Base-by-base conservation (phyloP, 495 filamentous ascomycete genomes). In the Hyaloscypha bicolor region DNA sequence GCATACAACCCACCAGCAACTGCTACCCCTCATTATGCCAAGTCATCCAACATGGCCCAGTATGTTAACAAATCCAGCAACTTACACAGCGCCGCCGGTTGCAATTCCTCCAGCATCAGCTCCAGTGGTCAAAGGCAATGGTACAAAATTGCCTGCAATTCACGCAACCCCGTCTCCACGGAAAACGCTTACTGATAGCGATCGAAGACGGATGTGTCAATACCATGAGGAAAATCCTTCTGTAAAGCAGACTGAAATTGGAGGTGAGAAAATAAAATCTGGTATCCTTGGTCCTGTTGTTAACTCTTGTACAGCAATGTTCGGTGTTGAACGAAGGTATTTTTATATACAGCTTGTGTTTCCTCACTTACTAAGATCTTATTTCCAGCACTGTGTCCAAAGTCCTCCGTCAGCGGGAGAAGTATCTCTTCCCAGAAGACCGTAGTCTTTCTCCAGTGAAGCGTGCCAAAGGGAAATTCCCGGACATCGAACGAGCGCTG, bases 301-400 rank as follows among this genome's bases (percentile, higher is more conserved):
- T 69, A 62, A 73, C 60, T 57, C 8, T 22, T 22, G 74, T 69
- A 45, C 66, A 94, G 91, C 91, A 31, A 86, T 94, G 76, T 99
- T 99, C 81, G 94, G 95, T 29, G 95, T 99, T 63, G 95, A 99
- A 81, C 84, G 95, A 90, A 99, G 95, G 95, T 99, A 91, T 55
- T 55, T 55, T 51, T 30, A 16, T 39, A 16, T 22, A 39, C 16
- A 32, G 25, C 4, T 29, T 21, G 63, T 25, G 51, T 33, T 57
- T 39, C 2, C 53, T 25, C 21, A 25, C 11, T 67, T 56, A 64
- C 66, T 71, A 75, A 75, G 37, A 37, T 30, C 29, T 6, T 39
- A 69, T 68, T 76, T 76, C 64, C 75, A 99, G 95, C 78, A 99
- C 95, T 42, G 95, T 99, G 6, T 99, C 95, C 65, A 99, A 99